These are phyloP conservation scores for Nevesoporus exiguus DNA, from an alignment of 768 basidiomycete species.

Conservation along the genomic window DNA sequence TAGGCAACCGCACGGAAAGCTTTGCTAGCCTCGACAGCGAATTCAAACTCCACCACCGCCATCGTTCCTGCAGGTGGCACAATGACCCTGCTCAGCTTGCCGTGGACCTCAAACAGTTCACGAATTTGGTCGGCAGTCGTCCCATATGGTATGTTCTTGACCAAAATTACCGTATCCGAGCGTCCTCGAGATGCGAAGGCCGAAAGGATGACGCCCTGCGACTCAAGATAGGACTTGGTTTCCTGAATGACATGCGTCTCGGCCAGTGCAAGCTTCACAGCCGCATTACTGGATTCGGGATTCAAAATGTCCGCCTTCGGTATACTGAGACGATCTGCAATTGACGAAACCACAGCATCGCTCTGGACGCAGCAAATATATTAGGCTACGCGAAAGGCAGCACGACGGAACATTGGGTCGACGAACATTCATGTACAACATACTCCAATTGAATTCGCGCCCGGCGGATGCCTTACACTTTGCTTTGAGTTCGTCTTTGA, in stretches of 20 bases:
- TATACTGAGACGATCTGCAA: slow-evolving; percentile 86
- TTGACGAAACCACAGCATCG: slow-evolving; percentile 88
- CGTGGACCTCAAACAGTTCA: slow-evolving; percentile 75
- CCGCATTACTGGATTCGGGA: slow-evolving; percentile 74
- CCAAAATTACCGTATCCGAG: slow-evolving; percentile 81
- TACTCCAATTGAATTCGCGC: slow-evolving; percentile 88
- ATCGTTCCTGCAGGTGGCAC: slow-evolving; percentile 92
- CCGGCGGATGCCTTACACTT: slow-evolving; percentile 67
- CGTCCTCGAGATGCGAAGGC: slow-evolving; percentile 51
- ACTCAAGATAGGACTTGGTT: slow-evolving; percentile 86
- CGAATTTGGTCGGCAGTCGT: slow-evolving; percentile 74
- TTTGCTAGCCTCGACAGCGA: slow-evolving; percentile 61
- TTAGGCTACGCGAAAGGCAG: slow-evolving; percentile 18
- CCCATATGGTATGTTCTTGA: slow-evolving; percentile 96
- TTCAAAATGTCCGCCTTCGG: slow-evolving; percentile 86
- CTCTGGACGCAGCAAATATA: slow-evolving; percentile 48
- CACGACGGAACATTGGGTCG: slow-evolving; percentile 14
- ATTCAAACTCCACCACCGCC: slow-evolving; percentile 85
- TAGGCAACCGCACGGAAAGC: slow-evolving; percentile 86
- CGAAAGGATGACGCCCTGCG: slow-evolving; percentile 63
- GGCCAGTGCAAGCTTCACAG: slow-evolving; percentile 92
- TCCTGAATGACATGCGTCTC: slow-evolving; percentile 96
- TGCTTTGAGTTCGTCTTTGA: slow-evolving; percentile 57
- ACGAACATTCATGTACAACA: slow-evolving; percentile 97
- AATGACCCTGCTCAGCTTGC: slow-evolving; percentile 64